phyloP scores from a whole-genome alignment of 305 asterid species.

The Plantago coronopus region DNA sequence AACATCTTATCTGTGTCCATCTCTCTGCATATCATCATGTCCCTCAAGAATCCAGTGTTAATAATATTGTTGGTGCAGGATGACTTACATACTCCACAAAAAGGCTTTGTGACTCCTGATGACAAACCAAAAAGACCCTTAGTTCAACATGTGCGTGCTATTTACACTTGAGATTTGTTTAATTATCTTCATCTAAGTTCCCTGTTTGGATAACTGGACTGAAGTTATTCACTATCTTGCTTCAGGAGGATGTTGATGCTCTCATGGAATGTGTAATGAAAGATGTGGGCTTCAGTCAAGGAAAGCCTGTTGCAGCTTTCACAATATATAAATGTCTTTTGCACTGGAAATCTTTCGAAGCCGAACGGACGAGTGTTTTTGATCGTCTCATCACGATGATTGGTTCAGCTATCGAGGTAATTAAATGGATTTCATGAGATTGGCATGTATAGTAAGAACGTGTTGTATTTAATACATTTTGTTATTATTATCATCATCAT shows the following conservation, averaged over 20 bases:
- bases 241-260: conserved; percentile 94
- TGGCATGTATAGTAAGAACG: not conserved
- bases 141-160: conserved; percentile 42
- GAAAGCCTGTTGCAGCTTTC: conserved; percentile 97
- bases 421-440: conserved; percentile 14
- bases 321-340: conserved; percentile 93
- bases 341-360: conserved; percentile 99
- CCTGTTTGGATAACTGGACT: conserved; percentile 20
- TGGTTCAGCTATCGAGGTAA: conserved; percentile 95
- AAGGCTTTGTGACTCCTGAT: conserved; percentile 72
- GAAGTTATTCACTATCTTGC: conserved; percentile 21
- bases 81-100: conserved; percentile 44
- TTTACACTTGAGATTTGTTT: conserved; percentile 35
- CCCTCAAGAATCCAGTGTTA: conserved; percentile 9
- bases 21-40: not conserved
- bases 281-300: conserved; percentile 94
- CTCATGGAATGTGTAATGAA: conserved; percentile 83
- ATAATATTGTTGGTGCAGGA: conserved; percentile 52
- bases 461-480: not conserved
- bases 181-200: conserved; percentile 9
- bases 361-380: conserved; percentile 94
- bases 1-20: not conserved
- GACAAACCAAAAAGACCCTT: conserved; percentile 81
- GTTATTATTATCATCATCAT: not conserved
- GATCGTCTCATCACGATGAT: conserved; percentile 97